Evolutionary conservation across 257 asterid species (phyloP).

Genomic region (Fraxinus anomala): DNA sequence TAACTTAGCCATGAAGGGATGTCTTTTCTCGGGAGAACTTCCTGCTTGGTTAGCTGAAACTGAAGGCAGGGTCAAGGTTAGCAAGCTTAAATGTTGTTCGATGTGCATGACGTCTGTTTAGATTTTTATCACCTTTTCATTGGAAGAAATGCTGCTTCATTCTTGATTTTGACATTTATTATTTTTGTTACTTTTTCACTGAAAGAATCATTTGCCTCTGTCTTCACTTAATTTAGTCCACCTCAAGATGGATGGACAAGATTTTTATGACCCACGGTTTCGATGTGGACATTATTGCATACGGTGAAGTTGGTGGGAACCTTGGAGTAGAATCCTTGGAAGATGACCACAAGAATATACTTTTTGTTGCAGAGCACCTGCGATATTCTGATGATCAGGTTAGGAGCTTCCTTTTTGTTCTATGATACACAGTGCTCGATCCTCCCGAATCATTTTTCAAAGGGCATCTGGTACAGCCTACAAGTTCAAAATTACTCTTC

Average conservation of each 20-base stretch:
- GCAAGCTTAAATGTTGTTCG: slow-evolving; percentile 20
- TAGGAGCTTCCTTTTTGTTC: not conserved
- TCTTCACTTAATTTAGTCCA: slow-evolving; percentile 36
- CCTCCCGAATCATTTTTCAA: not conserved
- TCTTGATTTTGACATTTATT: not conserved
- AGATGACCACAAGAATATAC: slow-evolving; percentile 31
- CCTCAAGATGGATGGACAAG: slow-evolving; percentile 58
- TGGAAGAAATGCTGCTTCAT: slow-evolving; percentile 6
- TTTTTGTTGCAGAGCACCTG: slow-evolving; percentile 73
- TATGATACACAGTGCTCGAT: not conserved
- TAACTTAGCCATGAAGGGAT: slow-evolving; percentile 70
- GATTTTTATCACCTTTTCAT: slow-evolving; percentile 8
- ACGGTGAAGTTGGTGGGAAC: slow-evolving; percentile 44
- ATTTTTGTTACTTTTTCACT: not conserved
- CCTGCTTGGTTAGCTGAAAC: slow-evolving; percentile 60
- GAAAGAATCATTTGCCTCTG: not conserved
- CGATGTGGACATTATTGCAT: slow-evolving; percentile 42
- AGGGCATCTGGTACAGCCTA: too few relatives aligned
- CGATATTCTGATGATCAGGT: slow-evolving; percentile 90
- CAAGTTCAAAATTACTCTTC: too few relatives aligned
- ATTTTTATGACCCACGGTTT: slow-evolving; percentile 69
- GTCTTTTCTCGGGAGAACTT: slow-evolving; percentile 65
- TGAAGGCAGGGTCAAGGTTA: slow-evolving; percentile 49
- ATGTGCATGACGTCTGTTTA: not conserved
- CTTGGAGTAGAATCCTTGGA: slow-evolving; percentile 34